phyloP scores from a whole-genome alignment of 371 early-diverging fungal species.

The Haplosporangium sp. region DNA sequence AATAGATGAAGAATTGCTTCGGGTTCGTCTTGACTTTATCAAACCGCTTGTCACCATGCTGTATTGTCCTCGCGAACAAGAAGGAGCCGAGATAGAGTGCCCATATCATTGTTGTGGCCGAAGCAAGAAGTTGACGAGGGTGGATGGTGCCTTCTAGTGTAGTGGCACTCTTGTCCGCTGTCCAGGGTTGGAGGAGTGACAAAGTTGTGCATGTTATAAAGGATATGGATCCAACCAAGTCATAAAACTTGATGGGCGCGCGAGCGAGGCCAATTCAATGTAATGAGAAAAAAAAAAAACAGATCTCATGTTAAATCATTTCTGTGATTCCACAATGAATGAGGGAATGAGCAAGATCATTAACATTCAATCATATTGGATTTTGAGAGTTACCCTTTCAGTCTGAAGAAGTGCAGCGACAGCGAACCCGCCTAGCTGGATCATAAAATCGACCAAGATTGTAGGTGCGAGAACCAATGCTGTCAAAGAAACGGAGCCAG shows the following conservation, averaged over 20 bases:
- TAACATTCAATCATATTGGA: not conserved
- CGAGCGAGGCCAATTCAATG: not conserved
- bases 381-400: conserved; percentile 32
- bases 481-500: too few relatives aligned
- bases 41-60: conserved; percentile 49
- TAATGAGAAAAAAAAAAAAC: not conserved
- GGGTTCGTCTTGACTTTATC: conserved; percentile 40
- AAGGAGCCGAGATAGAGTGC: conserved; percentile 45
- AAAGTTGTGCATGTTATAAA: conserved; percentile 38
- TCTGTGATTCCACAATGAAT: not conserved
- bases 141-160: conserved; percentile 11
- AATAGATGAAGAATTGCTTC: conserved; percentile 28
- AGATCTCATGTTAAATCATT: not conserved
- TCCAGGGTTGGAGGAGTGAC: conserved; percentile 39
- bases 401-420: conserved; percentile 40
- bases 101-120: conserved; percentile 41
- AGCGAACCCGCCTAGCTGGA: conserved; percentile 25
- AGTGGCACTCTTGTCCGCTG: not conserved
- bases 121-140: conserved; percentile 47
- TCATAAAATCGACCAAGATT: conserved; percentile 21
- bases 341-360: not conserved
- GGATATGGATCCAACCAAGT: conserved; percentile 35
- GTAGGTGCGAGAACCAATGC: conserved; percentile 9
- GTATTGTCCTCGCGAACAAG: conserved; percentile 29
- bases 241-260: conserved; percentile 37